Conservation (phyloP, 2,329 filamentous ascomycete species). For the Amauroascus verrucosus region DNA sequence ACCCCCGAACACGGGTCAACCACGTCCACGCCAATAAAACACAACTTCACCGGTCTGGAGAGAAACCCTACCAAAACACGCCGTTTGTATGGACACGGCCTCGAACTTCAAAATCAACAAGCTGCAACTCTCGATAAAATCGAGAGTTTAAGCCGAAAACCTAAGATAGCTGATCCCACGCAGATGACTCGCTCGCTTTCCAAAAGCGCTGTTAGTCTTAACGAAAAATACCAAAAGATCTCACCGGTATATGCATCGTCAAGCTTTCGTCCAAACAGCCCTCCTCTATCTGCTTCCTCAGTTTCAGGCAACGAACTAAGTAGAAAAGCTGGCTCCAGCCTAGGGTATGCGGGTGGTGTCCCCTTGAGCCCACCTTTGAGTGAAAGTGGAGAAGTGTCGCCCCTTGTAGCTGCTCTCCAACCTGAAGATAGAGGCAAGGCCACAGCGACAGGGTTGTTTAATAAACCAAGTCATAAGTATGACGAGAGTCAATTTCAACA, state of each 20-base stretch:
- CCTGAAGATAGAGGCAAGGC: conserved; percentile 72
- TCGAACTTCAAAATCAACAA: conserved; percentile 73
- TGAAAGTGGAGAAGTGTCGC: conserved; percentile 57
- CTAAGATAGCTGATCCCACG: conserved; percentile 44
- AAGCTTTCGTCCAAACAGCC: conserved; percentile 31
- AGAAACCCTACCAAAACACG: conserved; percentile 59
- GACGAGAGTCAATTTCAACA: conserved; percentile 79
- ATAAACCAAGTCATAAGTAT: conserved; percentile 64
- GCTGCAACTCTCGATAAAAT: conserved; percentile 65
- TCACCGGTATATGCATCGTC: conserved; percentile 24
- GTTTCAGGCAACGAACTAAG: conserved; percentile 32
- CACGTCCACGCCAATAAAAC: conserved; percentile 21
- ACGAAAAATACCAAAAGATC: conserved; percentile 36
- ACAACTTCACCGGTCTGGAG: conserved; percentile 41
- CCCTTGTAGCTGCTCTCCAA: conserved; percentile 54
- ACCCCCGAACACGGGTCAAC: conserved; percentile 20
- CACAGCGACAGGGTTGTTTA: conserved; percentile 61
- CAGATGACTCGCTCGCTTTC: conserved; percentile 38
- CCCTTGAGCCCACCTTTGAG: conserved; percentile 61
- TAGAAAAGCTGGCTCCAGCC: conserved; percentile 25
- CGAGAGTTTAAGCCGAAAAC: conserved; percentile 61
- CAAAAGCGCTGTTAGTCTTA: conserved; percentile 58
- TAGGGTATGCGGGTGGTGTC: conserved; percentile 37
- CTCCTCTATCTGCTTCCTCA: conserved; percentile 33
- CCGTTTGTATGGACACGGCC: conserved; percentile 70